These are phyloP conservation scores for Colletotrichum sp. DNA, from an alignment of 2,329 filamentous ascomycete species.

Conservation along the genomic window DNA sequence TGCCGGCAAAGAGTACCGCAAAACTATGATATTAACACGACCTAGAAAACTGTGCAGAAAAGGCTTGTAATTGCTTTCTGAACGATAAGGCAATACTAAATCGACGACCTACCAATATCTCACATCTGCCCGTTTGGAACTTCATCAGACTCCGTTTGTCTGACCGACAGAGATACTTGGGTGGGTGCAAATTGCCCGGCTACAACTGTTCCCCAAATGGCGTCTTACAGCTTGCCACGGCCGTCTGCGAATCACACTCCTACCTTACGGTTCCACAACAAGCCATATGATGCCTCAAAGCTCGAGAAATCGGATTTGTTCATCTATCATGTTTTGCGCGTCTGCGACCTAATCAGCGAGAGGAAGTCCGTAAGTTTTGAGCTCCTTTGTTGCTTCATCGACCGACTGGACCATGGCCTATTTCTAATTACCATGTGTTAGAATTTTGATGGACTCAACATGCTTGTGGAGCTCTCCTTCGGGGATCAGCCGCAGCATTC, in stretches of 20 bases:
- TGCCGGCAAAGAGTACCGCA: no score
- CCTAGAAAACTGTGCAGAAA: not conserved
- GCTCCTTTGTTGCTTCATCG: not conserved
- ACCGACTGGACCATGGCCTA: not conserved
- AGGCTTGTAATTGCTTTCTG: not conserved
- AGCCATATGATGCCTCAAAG: not conserved
- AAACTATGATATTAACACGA: not conserved
- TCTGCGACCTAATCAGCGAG: not conserved
- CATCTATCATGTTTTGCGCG: not conserved
- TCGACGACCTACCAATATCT: not conserved
- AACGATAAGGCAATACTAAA: not conserved
- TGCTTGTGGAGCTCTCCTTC: not conserved
- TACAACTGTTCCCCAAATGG: not conserved
- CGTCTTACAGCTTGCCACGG: not conserved
- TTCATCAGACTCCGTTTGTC: not conserved
- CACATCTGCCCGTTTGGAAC: not conserved
- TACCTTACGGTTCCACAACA: not conserved
- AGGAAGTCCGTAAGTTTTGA: not conserved
- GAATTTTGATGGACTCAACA: not conserved
- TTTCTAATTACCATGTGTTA: not conserved
- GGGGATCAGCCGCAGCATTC: not conserved
- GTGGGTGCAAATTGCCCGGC: not conserved
- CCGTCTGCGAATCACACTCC: not conserved
- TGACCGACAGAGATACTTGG: not conserved
- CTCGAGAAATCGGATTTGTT: not conserved